Conservation (phyloP, 1,139 yeast species). For the Eremothecium coryli region DNA sequence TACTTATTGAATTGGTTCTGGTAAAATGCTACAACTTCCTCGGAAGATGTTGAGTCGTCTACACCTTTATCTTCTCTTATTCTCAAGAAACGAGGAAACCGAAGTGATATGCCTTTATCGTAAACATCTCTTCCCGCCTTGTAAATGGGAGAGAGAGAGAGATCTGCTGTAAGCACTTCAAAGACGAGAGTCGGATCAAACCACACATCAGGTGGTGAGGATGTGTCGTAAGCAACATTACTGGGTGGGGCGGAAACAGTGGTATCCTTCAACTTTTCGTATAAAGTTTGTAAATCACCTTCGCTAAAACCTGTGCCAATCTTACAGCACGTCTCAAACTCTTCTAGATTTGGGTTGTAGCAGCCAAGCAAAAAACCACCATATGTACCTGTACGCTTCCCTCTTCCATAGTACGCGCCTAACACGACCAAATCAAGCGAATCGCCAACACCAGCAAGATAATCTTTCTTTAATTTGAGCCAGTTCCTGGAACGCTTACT, state of each 20-base stretch:
- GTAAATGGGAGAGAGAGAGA: conserved; percentile 84
- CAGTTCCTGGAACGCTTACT: conserved; percentile 91
- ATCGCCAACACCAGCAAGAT: conserved; percentile 89
- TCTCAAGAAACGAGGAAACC: conserved; percentile 85
- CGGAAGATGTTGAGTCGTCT: conserved; percentile 85
- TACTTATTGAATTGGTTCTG: conserved; percentile 66
- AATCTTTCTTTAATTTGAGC: conserved; percentile 92
- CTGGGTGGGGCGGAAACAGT: conserved; percentile 61
- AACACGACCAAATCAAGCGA: conserved; percentile 87
- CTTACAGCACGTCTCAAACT: conserved; percentile 89
- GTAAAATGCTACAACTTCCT: conserved; percentile 85
- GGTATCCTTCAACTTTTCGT: conserved; percentile 56
- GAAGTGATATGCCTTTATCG: conserved; percentile 80
- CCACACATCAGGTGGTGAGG: conserved; percentile 88
- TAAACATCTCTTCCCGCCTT: conserved; percentile 73
- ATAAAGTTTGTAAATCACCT: conserved; percentile 56
- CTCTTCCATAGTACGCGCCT: conserved; percentile 91
- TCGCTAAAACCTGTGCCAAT: conserved; percentile 97
- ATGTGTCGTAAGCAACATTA: conserved; percentile 61
- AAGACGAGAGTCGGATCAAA: conserved; percentile 81
- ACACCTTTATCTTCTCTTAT: conserved; percentile 79
- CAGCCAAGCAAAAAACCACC: conserved; percentile 92
- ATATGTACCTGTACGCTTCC: conserved; percentile 88
- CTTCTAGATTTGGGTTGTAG: conserved; percentile 83
- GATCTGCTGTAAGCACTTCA: conserved; percentile 91